Conservation (phyloP, 805 yeast species). For the Teunomyces cretensis region DNA sequence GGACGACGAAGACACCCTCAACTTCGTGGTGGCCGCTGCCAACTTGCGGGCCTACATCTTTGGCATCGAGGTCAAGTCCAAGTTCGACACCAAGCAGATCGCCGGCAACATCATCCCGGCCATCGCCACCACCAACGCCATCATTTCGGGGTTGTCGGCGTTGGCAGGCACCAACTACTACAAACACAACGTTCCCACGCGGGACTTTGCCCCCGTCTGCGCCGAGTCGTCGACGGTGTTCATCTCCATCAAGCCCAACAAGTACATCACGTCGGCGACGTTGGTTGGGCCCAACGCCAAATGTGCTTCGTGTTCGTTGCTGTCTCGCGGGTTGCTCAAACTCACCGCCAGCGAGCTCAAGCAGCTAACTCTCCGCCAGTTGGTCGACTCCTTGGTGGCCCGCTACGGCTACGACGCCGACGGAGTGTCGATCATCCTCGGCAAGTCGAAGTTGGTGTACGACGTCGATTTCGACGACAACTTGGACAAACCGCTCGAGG, state of each 20-base stretch:
- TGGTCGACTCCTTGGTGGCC: slow-evolving; percentile 49
- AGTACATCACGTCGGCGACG: slow-evolving; percentile 63
- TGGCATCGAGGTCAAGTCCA: slow-evolving; percentile 65
- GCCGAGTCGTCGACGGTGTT: slow-evolving; percentile 31
- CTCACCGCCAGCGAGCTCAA: slow-evolving; percentile 27
- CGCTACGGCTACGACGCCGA: slow-evolving; percentile 50
- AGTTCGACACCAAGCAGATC: slow-evolving; percentile 87
- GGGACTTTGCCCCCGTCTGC: slow-evolving; percentile 24
- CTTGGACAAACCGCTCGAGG: slow-evolving; percentile 43
- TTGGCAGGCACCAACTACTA: slow-evolving; percentile 64
- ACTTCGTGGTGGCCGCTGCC: slow-evolving; percentile 84
- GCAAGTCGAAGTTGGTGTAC: slow-evolving; percentile 61
- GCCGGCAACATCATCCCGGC: slow-evolving; percentile 99
- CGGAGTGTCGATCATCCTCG: slow-evolving; percentile 60
- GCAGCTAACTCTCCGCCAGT: slow-evolving; percentile 41
- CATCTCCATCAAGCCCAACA: slow-evolving; percentile 49
- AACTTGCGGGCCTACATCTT: slow-evolving; percentile 74
- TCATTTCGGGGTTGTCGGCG: slow-evolving; percentile 86
- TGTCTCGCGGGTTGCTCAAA: slow-evolving; percentile 48
- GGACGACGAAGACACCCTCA: slow-evolving; percentile 88
- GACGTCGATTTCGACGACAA: slow-evolving; percentile 91
- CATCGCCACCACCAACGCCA: slow-evolving; percentile 95
- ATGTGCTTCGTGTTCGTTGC: slow-evolving; percentile 70
- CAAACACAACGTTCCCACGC: slow-evolving; percentile 17
- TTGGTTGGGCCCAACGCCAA: slow-evolving; percentile 61